A percentile compares a stretch with the other conserved stretches of the same genome.
These are phyloP conservation scores for Brasenia schreberi DNA, from an alignment of 164 flowering plant genomes.

Conservation along the genomic window DNA sequence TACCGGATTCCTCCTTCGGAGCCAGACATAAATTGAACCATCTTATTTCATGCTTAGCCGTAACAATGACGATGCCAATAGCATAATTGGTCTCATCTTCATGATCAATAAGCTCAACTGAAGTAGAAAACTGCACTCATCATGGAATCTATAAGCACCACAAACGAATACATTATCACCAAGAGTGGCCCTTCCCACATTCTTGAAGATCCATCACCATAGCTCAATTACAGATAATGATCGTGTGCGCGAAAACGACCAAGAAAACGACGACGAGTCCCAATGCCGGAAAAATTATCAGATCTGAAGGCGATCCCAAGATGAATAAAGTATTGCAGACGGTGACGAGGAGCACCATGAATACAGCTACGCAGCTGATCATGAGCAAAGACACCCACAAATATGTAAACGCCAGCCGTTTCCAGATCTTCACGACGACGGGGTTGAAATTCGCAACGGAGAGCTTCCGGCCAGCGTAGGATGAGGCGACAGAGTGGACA, in stretches of 20 bases:
- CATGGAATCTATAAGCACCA: slow-evolving; percentile 90
- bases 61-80: too few relatives aligned
- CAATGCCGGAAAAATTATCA: slow-evolving; percentile 51
- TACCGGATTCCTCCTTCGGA: too few relatives aligned
- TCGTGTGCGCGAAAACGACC: slow-evolving; percentile 59
- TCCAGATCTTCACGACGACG: slow-evolving; percentile 51
- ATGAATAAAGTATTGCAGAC: slow-evolving; percentile 44
- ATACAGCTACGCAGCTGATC: slow-evolving; percentile 44
- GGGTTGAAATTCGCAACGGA: slow-evolving; percentile 35
- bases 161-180: slow-evolving; percentile 85
- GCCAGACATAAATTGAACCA: too few relatives aligned
- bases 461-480: slow-evolving; percentile 48
- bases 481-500: slow-evolving; percentile 72
- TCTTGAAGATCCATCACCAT: slow-evolving; percentile 98
- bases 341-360: slow-evolving; percentile 46
- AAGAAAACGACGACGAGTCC: slow-evolving; percentile 54
- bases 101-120: slow-evolving; percentile 26
- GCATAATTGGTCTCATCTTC: not conserved
- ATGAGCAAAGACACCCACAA: slow-evolving; percentile 52
- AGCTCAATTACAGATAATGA: slow-evolving; percentile 81
- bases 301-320: slow-evolving; percentile 32
- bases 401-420: slow-evolving; percentile 50
- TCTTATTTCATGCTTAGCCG: not conserved
- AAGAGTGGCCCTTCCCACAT: slow-evolving; percentile 98
- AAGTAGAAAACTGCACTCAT: slow-evolving; percentile 93